Evolutionary conservation across 192 early-diverging fungal species (phyloP).

Genomic region (Entophlyctis luteolus): DNA sequence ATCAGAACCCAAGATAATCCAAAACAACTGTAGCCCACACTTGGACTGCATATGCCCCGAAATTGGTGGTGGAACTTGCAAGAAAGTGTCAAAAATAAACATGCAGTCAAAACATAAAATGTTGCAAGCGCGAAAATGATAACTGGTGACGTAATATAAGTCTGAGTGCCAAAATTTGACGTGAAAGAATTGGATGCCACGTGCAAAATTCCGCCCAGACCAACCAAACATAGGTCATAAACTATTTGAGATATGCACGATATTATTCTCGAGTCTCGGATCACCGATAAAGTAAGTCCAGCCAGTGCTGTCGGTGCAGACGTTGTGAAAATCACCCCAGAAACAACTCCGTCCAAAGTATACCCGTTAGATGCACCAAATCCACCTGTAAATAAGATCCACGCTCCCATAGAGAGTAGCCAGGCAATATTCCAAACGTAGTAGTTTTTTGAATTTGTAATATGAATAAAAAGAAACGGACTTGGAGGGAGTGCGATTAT

Average conservation of each 20-base stretch:
- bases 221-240: neutral
- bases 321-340: constrained; percentile 5
- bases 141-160: neutral
- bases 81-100: neutral
- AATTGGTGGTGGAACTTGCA: constrained; percentile 7
- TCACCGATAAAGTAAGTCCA: neutral
- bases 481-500: neutral
- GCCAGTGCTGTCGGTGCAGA: neutral
- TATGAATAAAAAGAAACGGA: constrained; percentile 1
- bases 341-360: neutral
- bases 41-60: neutral
- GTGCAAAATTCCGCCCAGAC: constrained; percentile 5
- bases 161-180: neutral
- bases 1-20: constrained; percentile 15
- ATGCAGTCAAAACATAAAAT: neutral
- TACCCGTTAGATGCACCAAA: constrained; percentile 13
- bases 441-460: neutral
- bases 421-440: neutral
- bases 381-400: constrained; percentile 16
- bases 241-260: neutral
- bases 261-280: neutral
- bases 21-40: neutral
- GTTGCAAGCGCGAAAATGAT: neutral
- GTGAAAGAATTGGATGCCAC: neutral
- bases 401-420: neutral